Evolutionary conservation across 495 filamentous ascomycete genomes (phyloP), one percentile per base, ranked within the genome.

Genomic region (Aspergillus ellipticus): DNA sequence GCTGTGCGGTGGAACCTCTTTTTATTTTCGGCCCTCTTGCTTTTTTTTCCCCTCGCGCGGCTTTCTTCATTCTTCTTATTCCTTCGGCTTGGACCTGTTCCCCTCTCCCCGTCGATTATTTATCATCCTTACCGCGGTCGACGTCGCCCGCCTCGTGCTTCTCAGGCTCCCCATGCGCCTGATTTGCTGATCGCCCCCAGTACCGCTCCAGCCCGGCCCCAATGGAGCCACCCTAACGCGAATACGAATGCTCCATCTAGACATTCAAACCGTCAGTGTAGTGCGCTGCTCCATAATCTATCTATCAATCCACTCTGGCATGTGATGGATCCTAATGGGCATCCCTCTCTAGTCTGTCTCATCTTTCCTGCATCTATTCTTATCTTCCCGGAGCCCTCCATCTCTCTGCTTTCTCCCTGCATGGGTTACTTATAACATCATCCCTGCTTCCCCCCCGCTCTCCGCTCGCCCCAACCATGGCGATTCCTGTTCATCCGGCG

Each of bases 1-100:
- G 67, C 69, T 70, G 67, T 70, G 69, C 62, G 59, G 69, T 69
- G 68, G 69, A 69, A 67, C 63, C 66, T 58, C 15, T 53, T 57
- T 55, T 54, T 58, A 16, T 54, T 48, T 41, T 55, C 49, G 31
- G 28, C 24, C 46, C 42, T 56, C 21, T 24, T 26, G 20, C 21
- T 45, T 41, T 19, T 42, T 51, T 33, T 49, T 43, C 17, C 29
- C 49, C 22, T 48, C 26, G 24, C 24, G 24, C 24, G 3, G 24
- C 24, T 28, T 41, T 51, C 21, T 52, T 26, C 49, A 17, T 29
- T 16, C 19, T 21, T 41, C 16, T 28, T 53, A 29, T 49, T 39
- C 22, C 24, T 52, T 29, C 42, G 8, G 9, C 17, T 51, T 48
- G 15, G 22, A 42, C 17, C 35, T 24, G 19, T 26, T 22, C 15